Evolutionary conservation across 768 basidiomycete species (phyloP).

Genomic region (Rhizopogon salebrosus): DNA sequence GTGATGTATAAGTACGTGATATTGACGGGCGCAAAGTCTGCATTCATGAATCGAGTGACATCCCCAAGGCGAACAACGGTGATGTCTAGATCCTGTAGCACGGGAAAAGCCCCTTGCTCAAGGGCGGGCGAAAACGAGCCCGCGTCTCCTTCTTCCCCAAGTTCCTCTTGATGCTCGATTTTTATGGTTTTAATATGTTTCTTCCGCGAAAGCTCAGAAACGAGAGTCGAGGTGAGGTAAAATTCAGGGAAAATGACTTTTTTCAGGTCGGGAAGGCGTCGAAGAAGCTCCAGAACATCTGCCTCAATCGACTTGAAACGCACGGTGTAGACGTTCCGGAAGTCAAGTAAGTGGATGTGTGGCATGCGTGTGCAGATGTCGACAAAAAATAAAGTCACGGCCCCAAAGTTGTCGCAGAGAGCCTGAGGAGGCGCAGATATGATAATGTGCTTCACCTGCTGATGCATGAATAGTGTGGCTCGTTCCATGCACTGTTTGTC

Average conservation of each 20-base stretch:
- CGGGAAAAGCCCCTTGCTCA: slow-evolving; percentile 46
- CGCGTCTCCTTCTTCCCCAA: slow-evolving; percentile 40
- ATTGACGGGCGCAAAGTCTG: slow-evolving; percentile 40
- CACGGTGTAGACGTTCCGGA: slow-evolving; percentile 39
- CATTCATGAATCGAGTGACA: slow-evolving; percentile 39
- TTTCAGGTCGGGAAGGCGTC: slow-evolving; percentile 37
- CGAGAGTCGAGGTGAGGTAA: slow-evolving; percentile 39
- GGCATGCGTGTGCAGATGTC: slow-evolving; percentile 48
- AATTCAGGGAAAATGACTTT: slow-evolving; percentile 49
- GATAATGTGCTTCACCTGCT: slow-evolving; percentile 36
- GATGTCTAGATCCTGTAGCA: slow-evolving; percentile 46
- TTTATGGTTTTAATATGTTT: slow-evolving; percentile 40
- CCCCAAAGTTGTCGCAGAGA: not conserved
- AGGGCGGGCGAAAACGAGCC: slow-evolving; percentile 38
- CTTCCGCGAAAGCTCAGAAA: slow-evolving; percentile 42
- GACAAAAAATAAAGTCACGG: slow-evolving; percentile 21
- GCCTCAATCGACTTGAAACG: slow-evolving; percentile 35
- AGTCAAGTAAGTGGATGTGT: slow-evolving; percentile 38
- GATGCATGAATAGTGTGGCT: slow-evolving; percentile 57
- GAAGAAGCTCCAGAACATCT: slow-evolving; percentile 36
- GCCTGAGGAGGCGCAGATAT: slow-evolving; percentile 28
- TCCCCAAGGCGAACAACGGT: slow-evolving; percentile 41
- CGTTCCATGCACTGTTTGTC: slow-evolving; percentile 24
- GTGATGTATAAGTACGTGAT: slow-evolving; percentile 51
- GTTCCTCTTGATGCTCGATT: slow-evolving; percentile 54